Base-by-base conservation (phyloP, 345 rosid species). In the Gossypium ekmanianum region DNA sequence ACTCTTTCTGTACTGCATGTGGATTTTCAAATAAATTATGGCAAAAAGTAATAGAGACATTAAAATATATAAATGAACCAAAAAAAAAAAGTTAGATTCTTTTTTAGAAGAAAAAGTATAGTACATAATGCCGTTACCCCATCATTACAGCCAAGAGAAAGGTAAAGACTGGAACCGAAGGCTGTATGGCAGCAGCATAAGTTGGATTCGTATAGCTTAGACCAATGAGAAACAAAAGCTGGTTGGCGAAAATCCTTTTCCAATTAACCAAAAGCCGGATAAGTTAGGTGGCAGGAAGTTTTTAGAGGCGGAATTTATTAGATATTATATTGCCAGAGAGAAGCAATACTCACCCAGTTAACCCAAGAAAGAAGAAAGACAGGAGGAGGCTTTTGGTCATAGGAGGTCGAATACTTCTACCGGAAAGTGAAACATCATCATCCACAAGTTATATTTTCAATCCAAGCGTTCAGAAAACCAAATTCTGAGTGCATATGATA, bases 1-100 rank as follows among this genome's bases (percentile, higher is more conserved):
- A 91, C 86, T 84, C 90, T 91, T 87, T 95, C 99, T 89, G 98
- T 91, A 85, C 99, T 95, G 99, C 94, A 92, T 66, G 81, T 77
- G 75, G 39, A 84, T 62, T 75, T 74, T 61, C 61, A 62, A 13
- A 74, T 44, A 71, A 9, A 61, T 73, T 62, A 76, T 66, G 61
- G 73, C 75, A 64, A 68, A 58, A 65, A 75, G 59, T n/a, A 73
- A 17, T 71, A 52, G 57, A 74, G 64, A 34, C 75, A 67, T 74
- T 55, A 81, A 73, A 81, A 77, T 63, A 74, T 10, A 17, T 34
- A 26, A 64, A 62, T 47, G 63, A 27, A 26, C 9, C 24, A 14
- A 54, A 24, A 29, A 9, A 8, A 50, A 22, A 66, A 34, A 18
- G 1, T 18, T 18, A 4, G 39, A 34, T 34, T 34, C 39, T 0